Conservation (phyloP, 108 stramenopile species). For the Cyclotella choctawhatcheeana region DNA sequence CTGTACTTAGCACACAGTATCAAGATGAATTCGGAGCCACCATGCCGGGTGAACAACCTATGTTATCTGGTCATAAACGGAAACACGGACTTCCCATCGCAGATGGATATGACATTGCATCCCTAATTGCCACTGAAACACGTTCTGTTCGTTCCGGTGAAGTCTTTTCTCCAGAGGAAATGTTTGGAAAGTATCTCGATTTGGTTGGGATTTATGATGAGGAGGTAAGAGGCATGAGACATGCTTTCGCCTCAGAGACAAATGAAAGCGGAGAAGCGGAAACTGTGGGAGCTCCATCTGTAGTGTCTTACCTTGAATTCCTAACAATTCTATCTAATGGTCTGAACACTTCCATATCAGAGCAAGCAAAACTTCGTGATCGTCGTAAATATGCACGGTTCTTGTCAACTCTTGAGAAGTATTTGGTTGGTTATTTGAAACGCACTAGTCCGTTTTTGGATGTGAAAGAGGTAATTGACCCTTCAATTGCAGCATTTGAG, state of each 20-base stretch:
- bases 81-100: slow-evolving; percentile 71
- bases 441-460: slow-evolving; percentile 75
- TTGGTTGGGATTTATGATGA: slow-evolving; percentile 55
- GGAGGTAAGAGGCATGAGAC: slow-evolving; percentile 36
- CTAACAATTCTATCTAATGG: slow-evolving; percentile 57
- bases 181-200: slow-evolving; percentile 84
- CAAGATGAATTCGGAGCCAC: neutral
- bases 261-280: neutral
- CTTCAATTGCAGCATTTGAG: slow-evolving; percentile 60
- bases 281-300: slow-evolving; percentile 16
- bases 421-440: slow-evolving; percentile 71
- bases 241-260: no score
- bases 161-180: slow-evolving; percentile 71
- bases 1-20: neutral
- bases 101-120: slow-evolving; percentile 86
- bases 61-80: slow-evolving; percentile 54
- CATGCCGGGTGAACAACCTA: no score
- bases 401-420: slow-evolving; percentile 59
- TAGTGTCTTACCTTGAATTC: slow-evolving; percentile 63
- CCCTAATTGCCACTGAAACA: slow-evolving; percentile 50
- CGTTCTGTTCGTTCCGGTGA: slow-evolving; percentile 53
- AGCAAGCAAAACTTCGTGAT: slow-evolving; percentile 71
- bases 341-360: slow-evolving; percentile 38
- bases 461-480: slow-evolving; percentile 51
- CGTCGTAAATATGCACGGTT: slow-evolving; percentile 82